Conservation (phyloP, 352 stramenopile species). For the Phytophthora fragariae region DNA sequence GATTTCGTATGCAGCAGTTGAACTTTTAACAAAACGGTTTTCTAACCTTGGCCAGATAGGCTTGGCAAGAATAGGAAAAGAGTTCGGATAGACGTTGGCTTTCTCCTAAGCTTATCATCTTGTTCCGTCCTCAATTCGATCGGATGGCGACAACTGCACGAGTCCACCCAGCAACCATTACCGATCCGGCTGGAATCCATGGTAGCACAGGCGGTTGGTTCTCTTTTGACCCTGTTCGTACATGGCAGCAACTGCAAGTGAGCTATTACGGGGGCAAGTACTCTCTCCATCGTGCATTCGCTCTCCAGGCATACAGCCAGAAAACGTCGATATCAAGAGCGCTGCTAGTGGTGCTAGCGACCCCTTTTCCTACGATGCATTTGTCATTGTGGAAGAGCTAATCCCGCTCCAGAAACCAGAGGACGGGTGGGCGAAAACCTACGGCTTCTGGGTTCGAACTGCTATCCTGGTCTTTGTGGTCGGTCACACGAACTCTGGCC, state of each 20-base stretch:
- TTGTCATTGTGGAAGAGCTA: conserved; percentile 12
- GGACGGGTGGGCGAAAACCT: conserved; percentile 15
- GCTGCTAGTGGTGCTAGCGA: conserved; percentile 11
- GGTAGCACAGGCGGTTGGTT: background rate
- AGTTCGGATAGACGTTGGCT: background rate
- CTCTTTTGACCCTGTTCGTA: background rate
- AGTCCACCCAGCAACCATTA: background rate
- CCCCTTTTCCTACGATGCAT: conserved; percentile 1
- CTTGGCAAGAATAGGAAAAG: background rate
- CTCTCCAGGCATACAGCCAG: conserved; percentile 13
- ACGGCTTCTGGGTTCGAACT: conserved; percentile 20
- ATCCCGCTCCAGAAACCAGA: conserved; percentile 21
- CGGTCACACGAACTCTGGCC: conserved; percentile 3
- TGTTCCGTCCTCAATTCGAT: background rate
- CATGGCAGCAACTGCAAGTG: conserved; percentile 10
- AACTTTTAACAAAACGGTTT: background rate
- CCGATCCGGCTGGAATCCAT: background rate
- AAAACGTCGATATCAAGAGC: background rate
- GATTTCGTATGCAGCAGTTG: no score
- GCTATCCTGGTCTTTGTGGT: conserved; percentile 10
- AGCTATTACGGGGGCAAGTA: conserved; percentile 21
- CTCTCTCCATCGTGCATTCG: conserved; percentile 8
- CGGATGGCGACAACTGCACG: background rate
- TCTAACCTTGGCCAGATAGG: background rate
- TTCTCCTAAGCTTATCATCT: background rate